A percentile compares a stretch with the other conserved stretches of the same genome.
phyloP scores from a whole-genome alignment of 202 grass and related monocot species.

The Panicum virgatum region DNA sequence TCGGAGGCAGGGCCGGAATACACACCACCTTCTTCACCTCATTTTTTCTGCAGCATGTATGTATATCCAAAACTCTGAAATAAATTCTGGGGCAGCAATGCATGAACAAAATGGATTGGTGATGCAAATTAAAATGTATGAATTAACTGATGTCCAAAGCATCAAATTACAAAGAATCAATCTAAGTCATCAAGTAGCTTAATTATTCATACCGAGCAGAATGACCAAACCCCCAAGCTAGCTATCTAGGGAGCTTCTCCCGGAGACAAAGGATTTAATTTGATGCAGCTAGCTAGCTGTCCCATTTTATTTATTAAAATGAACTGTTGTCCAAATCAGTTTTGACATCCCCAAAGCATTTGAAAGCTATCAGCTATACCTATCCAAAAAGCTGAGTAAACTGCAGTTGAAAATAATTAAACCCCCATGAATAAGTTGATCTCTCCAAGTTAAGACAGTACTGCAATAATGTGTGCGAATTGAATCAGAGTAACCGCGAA shows the following conservation, averaged over 20 bases:
- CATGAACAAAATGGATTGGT: background rate
- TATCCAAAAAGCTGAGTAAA: background rate
- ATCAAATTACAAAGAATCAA: conserved; percentile 37
- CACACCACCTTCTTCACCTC: conserved; percentile 88
- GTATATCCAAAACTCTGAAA: background rate
- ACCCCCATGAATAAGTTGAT: background rate
- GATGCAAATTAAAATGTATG: background rate
- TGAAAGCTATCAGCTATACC: background rate
- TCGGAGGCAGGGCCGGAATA: conserved; percentile 63
- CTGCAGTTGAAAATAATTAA: background rate
- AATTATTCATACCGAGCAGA: background rate
- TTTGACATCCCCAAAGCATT: background rate
- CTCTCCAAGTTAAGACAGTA: background rate
- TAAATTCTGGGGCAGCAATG: background rate
- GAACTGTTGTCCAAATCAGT: background rate
- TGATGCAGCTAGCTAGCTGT: background rate
- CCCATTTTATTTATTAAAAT: background rate
- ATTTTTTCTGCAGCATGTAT: conserved; percentile 48
- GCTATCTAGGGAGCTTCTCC: background rate
- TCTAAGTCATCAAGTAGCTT: background rate
- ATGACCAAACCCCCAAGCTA: background rate
- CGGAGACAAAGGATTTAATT: background rate
- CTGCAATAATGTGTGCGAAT: background rate
- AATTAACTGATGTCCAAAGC: too few species aligned
- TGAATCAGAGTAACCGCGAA: background rate